A percentile compares a stretch with the other conserved stretches of the same genome.
These are phyloP conservation scores for Lactarius sanguifluus DNA, from an alignment of 768 basidiomycete genomes.

Conservation along the genomic window DNA sequence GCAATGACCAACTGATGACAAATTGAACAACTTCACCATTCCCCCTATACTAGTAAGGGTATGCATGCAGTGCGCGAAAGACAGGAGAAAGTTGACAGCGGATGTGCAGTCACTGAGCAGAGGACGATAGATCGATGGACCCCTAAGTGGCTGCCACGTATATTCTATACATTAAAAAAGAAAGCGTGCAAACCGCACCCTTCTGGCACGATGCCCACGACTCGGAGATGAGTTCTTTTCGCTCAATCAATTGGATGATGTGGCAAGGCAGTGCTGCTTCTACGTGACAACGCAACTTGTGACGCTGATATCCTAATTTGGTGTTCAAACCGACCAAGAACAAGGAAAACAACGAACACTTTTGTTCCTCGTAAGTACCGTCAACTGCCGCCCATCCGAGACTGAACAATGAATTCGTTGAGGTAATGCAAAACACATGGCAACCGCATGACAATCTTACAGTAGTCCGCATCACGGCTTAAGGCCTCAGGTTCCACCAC, in stretches of 20 bases:
- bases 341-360: neutral
- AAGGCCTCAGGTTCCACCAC: neutral
- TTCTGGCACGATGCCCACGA: neutral
- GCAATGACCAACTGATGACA: no score
- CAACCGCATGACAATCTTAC: constrained; percentile 14
- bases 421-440: constrained; percentile 7
- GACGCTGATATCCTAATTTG: neutral
- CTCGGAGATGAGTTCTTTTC: neutral
- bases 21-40: no score
- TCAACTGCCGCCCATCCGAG: neutral
- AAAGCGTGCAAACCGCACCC: neutral
- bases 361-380: constrained; percentile 13
- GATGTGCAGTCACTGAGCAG: no score
- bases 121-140: no score
- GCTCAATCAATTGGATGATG: neutral
- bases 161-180: no score
- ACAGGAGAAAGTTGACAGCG: no score
- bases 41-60: no score
- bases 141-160: no score
- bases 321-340: neutral
- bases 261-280: neutral
- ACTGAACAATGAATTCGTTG: neutral
- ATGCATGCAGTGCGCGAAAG: neutral
- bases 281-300: neutral
- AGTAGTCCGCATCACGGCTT: neutral